Conservation (phyloP, 1,284 basidiomycete genomes). For the Ganoderma sinense region DNA sequence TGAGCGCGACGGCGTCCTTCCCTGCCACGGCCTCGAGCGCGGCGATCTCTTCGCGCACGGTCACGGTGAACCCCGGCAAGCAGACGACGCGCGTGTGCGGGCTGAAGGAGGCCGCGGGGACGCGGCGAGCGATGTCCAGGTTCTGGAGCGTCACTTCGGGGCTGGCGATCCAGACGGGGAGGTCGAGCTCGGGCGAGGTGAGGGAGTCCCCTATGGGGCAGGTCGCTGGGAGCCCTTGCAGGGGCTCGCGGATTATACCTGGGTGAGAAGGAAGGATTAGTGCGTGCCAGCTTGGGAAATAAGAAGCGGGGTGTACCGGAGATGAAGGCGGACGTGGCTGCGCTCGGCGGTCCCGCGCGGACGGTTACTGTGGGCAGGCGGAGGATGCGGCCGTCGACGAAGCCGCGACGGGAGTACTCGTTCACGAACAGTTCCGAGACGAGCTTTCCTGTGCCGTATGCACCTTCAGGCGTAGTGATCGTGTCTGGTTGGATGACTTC, state of each 20-base stretch:
- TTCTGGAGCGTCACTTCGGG: conserved; percentile 63
- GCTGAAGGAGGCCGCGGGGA: conserved; percentile 53
- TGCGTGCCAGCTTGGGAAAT: too few relatives aligned
- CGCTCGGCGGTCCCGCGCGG: conserved; percentile 62
- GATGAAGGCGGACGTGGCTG: conserved; percentile 67
- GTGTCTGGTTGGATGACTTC: conserved; percentile 57
- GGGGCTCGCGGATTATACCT: conserved; percentile 70
- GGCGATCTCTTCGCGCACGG: conserved; percentile 52
- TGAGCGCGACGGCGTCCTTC: conserved; percentile 44
- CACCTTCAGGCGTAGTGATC: conserved; percentile 62
- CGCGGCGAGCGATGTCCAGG: conserved; percentile 59
- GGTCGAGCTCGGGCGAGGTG: conserved; percentile 51
- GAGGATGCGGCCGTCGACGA: conserved; percentile 67
- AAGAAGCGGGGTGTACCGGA: conserved; percentile 44
- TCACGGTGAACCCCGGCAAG: conserved; percentile 57
- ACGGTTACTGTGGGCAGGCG: conserved; percentile 71
- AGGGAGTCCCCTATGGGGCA: conserved; percentile 62
- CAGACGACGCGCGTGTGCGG: conserved; percentile 61
- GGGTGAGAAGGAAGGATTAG: background rate
- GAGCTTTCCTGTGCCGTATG: conserved; percentile 67
- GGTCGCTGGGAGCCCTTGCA: conserved; percentile 56
- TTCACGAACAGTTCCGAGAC: conserved; percentile 68
- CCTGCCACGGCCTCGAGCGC: conserved; percentile 53
- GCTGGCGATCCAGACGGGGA: conserved; percentile 61
- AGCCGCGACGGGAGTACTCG: conserved; percentile 70